These are phyloP conservation scores for Cordyceps tenuipes DNA, from an alignment of 2,329 filamentous ascomycete genomes.

Conservation along the genomic window DNA sequence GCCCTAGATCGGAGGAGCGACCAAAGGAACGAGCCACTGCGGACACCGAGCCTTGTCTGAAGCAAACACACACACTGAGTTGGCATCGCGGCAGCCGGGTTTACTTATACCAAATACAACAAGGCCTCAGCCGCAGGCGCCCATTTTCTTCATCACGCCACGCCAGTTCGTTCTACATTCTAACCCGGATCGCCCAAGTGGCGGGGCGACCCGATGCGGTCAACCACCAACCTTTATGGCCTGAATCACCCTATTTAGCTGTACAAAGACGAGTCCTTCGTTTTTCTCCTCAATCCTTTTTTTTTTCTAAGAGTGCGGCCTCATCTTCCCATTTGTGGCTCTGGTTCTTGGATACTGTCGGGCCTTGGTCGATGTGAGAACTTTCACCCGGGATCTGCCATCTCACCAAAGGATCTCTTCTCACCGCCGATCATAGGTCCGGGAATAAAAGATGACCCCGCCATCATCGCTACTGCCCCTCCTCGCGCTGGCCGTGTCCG, in stretches of 20 bases:
- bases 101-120: too few relatives aligned
- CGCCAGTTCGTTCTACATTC: background rate
- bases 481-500: background rate
- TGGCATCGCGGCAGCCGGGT: background rate
- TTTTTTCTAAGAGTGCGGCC: background rate
- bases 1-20: background rate
- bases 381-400: too few relatives aligned
- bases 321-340: background rate
- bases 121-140: background rate
- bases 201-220: background rate
- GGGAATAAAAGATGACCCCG: background rate
- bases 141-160: background rate
- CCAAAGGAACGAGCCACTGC: background rate
- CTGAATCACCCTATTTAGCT: background rate
- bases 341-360: background rate
- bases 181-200: background rate
- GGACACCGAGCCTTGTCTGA: background rate
- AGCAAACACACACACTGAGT: background rate
- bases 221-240: background rate
- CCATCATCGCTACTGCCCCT: background rate
- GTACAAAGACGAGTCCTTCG: background rate
- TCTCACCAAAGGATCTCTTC: too few relatives aligned
- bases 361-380: background rate
- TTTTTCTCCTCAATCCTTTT: background rate
- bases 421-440: too few relatives aligned